These are phyloP conservation scores for Metschnikowia borealis DNA, from an alignment of 805 yeast genomes.

Conservation along the genomic window DNA sequence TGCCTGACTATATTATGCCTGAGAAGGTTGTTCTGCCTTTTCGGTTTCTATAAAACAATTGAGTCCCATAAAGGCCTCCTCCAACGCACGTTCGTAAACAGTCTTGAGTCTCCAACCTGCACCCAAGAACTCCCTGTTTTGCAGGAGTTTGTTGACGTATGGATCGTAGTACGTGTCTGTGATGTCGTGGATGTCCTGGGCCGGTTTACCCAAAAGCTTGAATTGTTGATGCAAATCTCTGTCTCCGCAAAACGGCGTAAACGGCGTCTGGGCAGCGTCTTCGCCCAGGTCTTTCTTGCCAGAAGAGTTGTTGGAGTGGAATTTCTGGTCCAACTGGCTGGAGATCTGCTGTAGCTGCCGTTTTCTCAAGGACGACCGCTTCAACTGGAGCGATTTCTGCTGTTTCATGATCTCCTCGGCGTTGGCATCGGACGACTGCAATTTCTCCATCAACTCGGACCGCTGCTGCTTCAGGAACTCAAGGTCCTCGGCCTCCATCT, in stretches of 20 bases:
- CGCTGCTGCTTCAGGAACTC: constrained; percentile 39
- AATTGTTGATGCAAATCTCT: constrained; percentile 55
- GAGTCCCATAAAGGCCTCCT: constrained; percentile 86
- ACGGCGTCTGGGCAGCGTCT: constrained; percentile 46
- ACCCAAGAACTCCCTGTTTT: constrained; percentile 68
- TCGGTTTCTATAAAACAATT: constrained; percentile 67
- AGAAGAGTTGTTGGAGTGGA: constrained; percentile 28
- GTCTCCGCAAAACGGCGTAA: constrained; percentile 94
- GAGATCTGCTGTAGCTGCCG: constrained; percentile 57
- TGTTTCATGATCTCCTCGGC: constrained; percentile 41
- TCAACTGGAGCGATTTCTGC: constrained; percentile 40
- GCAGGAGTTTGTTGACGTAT: constrained; percentile 46
- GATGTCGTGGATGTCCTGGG: constrained; percentile 22
- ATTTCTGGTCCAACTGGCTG: constrained; percentile 47
- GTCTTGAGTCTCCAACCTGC: constrained; percentile 75
- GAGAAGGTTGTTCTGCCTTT: constrained; percentile 15
- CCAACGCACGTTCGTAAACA: constrained; percentile 72
- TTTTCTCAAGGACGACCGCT: constrained; percentile 62
- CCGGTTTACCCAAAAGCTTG: constrained; percentile 33
- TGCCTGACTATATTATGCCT: neutral
- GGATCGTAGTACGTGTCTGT: constrained; percentile 47
- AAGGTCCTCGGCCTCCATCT: constrained; percentile 44
- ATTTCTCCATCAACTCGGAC: constrained; percentile 38
- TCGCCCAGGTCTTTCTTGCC: constrained; percentile 22
- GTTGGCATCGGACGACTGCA: constrained; percentile 28